Conservation (phyloP, 2,329 filamentous ascomycete species). For the Xylariaceae sp. region DNA sequence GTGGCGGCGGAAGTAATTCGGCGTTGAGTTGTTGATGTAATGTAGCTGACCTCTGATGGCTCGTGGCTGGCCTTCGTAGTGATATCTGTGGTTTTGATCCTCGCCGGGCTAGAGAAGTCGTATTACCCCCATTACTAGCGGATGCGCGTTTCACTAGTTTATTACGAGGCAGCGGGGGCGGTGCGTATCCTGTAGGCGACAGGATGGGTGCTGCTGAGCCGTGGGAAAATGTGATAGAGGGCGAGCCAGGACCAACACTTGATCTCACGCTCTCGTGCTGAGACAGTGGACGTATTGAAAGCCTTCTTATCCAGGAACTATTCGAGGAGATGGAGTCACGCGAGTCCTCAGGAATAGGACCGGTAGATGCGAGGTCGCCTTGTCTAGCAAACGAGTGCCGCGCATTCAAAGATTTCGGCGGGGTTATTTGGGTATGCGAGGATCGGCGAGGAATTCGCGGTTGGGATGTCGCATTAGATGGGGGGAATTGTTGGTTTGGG, state of each 20-base stretch:
- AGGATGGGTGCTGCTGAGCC: conserved; percentile 69
- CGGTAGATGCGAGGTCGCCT: conserved; percentile 24
- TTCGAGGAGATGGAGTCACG: conserved; percentile 63
- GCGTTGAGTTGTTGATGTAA: conserved; percentile 54
- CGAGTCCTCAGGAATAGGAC: conserved; percentile 45
- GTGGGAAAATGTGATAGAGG: conserved; percentile 65
- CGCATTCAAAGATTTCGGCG: conserved; percentile 43
- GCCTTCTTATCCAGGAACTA: conserved; percentile 72
- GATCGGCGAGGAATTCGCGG: conserved; percentile 34
- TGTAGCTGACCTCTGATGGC: conserved; percentile 75
- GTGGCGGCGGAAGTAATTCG: conserved; percentile 29
- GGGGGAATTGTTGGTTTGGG: conserved; percentile 35
- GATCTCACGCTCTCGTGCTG: conserved; percentile 67
- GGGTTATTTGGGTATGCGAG: conserved; percentile 42
- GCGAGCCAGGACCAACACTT: conserved; percentile 66
- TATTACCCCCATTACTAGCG: conserved; percentile 52
- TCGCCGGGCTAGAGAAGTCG: conserved; percentile 47
- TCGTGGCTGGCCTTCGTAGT: conserved; percentile 74
- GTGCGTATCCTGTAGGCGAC: conserved; percentile 41
- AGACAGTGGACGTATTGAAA: conserved; percentile 67
- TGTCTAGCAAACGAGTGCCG: conserved; percentile 47
- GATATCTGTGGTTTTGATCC: conserved; percentile 64
- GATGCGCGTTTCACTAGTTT: conserved; percentile 77
- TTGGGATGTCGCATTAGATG: conserved; percentile 28
- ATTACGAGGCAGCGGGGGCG: conserved; percentile 62